Evolutionary conservation across 2,329 filamentous ascomycete genomes (phyloP).

Genomic region (Onygenales sp.): DNA sequence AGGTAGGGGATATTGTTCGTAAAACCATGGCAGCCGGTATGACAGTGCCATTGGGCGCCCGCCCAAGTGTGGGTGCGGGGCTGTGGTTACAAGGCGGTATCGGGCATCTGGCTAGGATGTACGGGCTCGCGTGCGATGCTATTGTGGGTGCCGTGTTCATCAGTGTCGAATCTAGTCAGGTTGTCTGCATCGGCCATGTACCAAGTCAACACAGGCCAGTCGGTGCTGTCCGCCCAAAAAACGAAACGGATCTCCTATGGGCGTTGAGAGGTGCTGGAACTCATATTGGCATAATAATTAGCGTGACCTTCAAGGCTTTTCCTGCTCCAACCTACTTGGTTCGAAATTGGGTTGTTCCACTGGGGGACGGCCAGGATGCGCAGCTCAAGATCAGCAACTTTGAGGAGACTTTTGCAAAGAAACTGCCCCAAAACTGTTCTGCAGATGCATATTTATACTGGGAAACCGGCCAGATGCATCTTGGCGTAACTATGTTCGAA

Average conservation of each 20-base stretch:
- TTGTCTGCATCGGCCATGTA: conserved; percentile 45
- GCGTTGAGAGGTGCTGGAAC: conserved; percentile 50
- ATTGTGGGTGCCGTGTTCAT: conserved; percentile 53
- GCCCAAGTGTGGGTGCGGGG: conserved; percentile 55
- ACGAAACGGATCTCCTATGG: conserved; percentile 48
- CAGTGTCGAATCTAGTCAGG: conserved; percentile 37
- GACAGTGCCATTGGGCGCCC: conserved; percentile 50
- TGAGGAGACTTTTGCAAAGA: conserved; percentile 27
- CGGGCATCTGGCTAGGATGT: conserved; percentile 46
- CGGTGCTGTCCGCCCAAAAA: conserved; percentile 33
- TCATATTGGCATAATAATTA: conserved; percentile 50
- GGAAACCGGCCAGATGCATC: conserved; percentile 34
- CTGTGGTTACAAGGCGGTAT: conserved; percentile 58
- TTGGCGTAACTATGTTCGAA: conserved; percentile 46
- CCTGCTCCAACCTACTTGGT: conserved; percentile 32
- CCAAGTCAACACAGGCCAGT: conserved; percentile 36
- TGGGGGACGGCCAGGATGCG: conserved; percentile 25
- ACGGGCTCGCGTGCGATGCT: conserved; percentile 51
- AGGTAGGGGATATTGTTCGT: conserved; percentile 43
- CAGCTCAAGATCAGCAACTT: conserved; percentile 31
- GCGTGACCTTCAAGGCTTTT: conserved; percentile 42
- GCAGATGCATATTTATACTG: conserved; percentile 49
- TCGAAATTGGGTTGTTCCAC: conserved; percentile 33
- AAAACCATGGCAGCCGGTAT: conserved; percentile 39
- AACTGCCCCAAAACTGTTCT: conserved; percentile 37